A percentile compares a stretch with the other conserved stretches of the same genome.
Conservation (phyloP, 306 rosid species). For the Vigna reflexopilosa region DNA sequence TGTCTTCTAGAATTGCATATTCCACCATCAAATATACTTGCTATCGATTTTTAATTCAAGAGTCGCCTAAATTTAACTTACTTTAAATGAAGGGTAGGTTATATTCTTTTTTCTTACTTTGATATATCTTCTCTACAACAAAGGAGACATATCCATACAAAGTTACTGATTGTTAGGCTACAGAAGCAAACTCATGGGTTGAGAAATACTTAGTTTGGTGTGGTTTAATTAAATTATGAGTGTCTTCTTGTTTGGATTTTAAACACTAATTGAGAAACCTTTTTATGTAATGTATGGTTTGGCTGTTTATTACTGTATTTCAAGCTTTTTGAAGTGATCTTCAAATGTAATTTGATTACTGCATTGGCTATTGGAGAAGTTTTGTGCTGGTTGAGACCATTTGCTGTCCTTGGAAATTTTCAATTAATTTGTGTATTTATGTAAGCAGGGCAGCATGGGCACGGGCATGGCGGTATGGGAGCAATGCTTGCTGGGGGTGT, state of each 20-base stretch:
- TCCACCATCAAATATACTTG: neutral
- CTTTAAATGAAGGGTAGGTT: neutral
- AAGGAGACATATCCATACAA: neutral
- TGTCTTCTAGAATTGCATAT: neutral
- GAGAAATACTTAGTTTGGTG: neutral
- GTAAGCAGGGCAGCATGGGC: slow-evolving; percentile 51
- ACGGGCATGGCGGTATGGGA: slow-evolving; percentile 66
- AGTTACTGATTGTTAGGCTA: neutral
- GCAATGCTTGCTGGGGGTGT: slow-evolving; percentile 83
- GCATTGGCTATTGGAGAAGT: slow-evolving; percentile 15
- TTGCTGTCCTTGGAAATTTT: neutral
- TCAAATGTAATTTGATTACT: neutral
- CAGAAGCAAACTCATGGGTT: neutral
- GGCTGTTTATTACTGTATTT: slow-evolving; percentile 17
- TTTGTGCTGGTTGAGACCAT: neutral
- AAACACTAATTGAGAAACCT: neutral
- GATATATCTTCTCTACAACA: neutral
- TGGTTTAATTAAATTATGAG: neutral
- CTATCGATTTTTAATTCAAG: neutral
- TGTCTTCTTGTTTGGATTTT: slow-evolving; percentile 12
- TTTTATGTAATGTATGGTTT: neutral
- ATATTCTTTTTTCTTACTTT: neutral
- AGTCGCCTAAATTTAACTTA: neutral
- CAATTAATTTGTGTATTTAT: slow-evolving; percentile 30
- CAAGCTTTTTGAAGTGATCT: neutral